Evolutionary conservation across 805 yeast genomes (phyloP).

Genomic region (Saturnispora bothae): DNA sequence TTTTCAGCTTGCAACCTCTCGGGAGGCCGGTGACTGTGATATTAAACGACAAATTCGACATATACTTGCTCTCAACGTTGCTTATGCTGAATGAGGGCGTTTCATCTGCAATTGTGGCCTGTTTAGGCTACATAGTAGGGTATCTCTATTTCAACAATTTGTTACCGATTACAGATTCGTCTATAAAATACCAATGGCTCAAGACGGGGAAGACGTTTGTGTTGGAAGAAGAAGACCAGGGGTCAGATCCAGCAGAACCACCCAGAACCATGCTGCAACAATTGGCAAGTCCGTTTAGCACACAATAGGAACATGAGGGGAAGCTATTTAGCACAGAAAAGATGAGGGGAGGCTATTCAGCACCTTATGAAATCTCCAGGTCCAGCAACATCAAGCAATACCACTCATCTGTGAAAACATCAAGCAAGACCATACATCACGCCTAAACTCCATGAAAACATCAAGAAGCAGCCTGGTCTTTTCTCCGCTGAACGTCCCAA

Average conservation of each 20-base stretch:
- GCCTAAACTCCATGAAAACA: too few species aligned
- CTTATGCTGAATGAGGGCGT: slow-evolving; percentile 33
- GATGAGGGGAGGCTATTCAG: too few species aligned
- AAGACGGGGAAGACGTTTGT: slow-evolving; percentile 8
- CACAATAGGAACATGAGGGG: slow-evolving; percentile 19
- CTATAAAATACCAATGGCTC: slow-evolving; percentile 12
- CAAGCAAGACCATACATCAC: too few species aligned
- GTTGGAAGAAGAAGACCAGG: slow-evolving; percentile 24
- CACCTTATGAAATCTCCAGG: too few species aligned
- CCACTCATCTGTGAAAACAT: too few species aligned
- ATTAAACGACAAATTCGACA: slow-evolving; percentile 12
- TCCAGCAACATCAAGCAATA: too few species aligned
- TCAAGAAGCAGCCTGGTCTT: too few species aligned
- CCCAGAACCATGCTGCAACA: slow-evolving; percentile 49
- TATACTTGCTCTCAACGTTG: slow-evolving; percentile 5
- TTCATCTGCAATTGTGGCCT: slow-evolving; percentile 27
- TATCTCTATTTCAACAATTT: slow-evolving; percentile 33
- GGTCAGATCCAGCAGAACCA: slow-evolving; percentile 44
- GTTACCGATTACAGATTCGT: slow-evolving; percentile 31
- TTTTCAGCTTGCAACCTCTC: slow-evolving; percentile 17
- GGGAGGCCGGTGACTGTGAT: slow-evolving; percentile 21
- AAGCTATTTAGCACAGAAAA: too few species aligned
- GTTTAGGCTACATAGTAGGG: slow-evolving; percentile 35
- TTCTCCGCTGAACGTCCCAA: slow-evolving; percentile 79
- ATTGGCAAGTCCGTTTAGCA: slow-evolving; percentile 45